These are phyloP conservation scores for Luvunga scandens DNA, from an alignment of 345 rosid species.

Conservation along the genomic window DNA sequence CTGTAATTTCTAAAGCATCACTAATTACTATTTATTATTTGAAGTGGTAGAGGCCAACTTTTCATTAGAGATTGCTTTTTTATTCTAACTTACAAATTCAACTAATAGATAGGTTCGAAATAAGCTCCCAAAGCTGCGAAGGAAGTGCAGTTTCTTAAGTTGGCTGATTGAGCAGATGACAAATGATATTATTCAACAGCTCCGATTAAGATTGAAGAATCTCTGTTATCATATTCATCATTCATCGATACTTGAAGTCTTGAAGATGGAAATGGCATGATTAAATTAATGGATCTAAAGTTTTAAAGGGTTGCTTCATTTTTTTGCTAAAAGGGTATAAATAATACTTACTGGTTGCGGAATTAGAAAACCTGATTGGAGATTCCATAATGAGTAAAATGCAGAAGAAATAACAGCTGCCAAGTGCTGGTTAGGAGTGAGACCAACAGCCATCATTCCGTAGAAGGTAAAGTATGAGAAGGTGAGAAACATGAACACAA, in stretches of 20 bases:
- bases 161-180: neutral
- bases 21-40: neutral
- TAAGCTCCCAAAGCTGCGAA: neutral
- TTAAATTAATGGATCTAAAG: neutral
- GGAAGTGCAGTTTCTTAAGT: too few species aligned
- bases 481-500: slow-evolving; percentile 85
- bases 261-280: neutral
- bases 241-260: neutral
- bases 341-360: slow-evolving; percentile 62
- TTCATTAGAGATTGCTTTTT: neutral
- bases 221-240: neutral
- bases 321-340: neutral
- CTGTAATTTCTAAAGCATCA: neutral
- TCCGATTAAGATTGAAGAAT: neutral
- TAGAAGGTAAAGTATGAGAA: slow-evolving; percentile 89
- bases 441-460: slow-evolving; percentile 94
- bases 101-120: neutral
- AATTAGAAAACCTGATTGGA: slow-evolving; percentile 80
- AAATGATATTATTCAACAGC: neutral
- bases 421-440: slow-evolving; percentile 71
- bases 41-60: neutral
- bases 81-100: neutral
- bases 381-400: slow-evolving; percentile 90
- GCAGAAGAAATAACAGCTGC: slow-evolving; percentile 88
- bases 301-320: neutral